Base-by-base conservation (phyloP, 768 basidiomycete genomes). In the Termitomyces sp. region DNA sequence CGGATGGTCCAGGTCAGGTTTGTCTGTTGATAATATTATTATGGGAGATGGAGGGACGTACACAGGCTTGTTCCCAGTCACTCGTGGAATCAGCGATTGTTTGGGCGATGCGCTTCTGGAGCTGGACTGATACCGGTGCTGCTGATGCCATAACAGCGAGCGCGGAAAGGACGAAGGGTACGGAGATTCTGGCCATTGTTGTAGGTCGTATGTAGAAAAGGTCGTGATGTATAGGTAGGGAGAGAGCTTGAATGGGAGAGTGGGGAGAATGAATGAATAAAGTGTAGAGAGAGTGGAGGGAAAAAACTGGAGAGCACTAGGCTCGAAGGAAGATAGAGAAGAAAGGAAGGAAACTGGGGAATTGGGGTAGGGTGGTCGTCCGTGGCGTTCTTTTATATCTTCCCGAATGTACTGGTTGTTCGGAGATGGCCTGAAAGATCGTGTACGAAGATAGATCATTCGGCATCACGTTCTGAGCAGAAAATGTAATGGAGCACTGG, bases 21-120 rank as follows among this genome's bases (percentile, higher is more conserved):
- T 34, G 5, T 34, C 34, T 1, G 3, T 34, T 34, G 34, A 5
- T 34, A 34, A 34, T 4, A 34, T 34, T 3, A 5, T 8, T 4
- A 8, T 34, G 34, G 34, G 34, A 34, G 34, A 8, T 34, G 34
- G 2, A 8, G 7, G 34, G 4, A 34, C 82, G 38, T 73, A 84
- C 81, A 60, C 84, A 84, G 51, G 83, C 83, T 48, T 76, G 68
- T 64, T 80, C 81, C 83, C 83, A 85, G 52, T 78, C 67, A 17
- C 69, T 66, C 14, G 81, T 83, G 1, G 83, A 76, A 52, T 79
- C 81, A 3, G 76, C 59, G 54, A 83, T 83, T 45, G 69, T 67
- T 68, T 85, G 83, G 1, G 74, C 77, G 64, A 84, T 83, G 43
- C 83, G 80, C 71, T 80, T 84, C 58, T 74, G 67, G 53, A 59